Evolutionary conservation across 768 basidiomycete genomes (phyloP).

Genomic region (Lactifluus subvellereus): DNA sequence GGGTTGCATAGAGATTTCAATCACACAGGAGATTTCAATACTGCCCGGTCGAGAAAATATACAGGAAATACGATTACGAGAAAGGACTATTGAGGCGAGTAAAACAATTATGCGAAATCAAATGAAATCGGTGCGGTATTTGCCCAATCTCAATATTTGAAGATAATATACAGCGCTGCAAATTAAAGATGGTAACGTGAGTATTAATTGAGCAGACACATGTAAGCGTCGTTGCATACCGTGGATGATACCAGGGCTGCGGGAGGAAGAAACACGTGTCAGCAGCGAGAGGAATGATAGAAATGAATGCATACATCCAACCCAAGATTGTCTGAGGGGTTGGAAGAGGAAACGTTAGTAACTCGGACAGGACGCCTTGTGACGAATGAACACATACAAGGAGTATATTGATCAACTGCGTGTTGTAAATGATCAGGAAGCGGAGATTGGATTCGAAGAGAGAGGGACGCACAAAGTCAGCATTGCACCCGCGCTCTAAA

Average conservation of each 20-base stretch:
- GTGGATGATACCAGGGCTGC: conserved; percentile 74
- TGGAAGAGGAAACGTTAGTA: not conserved
- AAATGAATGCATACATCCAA: conserved; percentile 53
- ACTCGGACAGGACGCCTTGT: not conserved
- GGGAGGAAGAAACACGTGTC: conserved; percentile 12
- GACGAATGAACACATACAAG: conserved; percentile 35
- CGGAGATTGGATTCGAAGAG: not conserved
- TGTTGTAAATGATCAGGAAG: not conserved
- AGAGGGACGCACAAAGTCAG: conserved; percentile 55
- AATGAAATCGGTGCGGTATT: not conserved
- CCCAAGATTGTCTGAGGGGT: conserved; percentile 54
- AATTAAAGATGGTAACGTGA: not conserved
- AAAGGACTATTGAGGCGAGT: not conserved
- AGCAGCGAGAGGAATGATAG: not conserved
- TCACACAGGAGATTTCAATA: not conserved
- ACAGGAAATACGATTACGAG: not conserved
- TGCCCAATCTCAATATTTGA: conserved; percentile 54
- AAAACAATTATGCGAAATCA: conserved; percentile 1
- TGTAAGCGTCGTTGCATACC: conserved; percentile 33
- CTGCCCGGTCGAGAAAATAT: not conserved
- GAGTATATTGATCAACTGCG: conserved; percentile 63
- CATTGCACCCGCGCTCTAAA: conserved; percentile 77
- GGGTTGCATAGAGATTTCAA: not conserved
- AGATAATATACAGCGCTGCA: conserved; percentile 72
- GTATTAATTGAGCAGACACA: conserved; percentile 3